Evolutionary conservation across 441 rosid genomes (phyloP), one percentile per base, ranked within the genome.

Genomic region (Hypseocharis bilobata): DNA sequence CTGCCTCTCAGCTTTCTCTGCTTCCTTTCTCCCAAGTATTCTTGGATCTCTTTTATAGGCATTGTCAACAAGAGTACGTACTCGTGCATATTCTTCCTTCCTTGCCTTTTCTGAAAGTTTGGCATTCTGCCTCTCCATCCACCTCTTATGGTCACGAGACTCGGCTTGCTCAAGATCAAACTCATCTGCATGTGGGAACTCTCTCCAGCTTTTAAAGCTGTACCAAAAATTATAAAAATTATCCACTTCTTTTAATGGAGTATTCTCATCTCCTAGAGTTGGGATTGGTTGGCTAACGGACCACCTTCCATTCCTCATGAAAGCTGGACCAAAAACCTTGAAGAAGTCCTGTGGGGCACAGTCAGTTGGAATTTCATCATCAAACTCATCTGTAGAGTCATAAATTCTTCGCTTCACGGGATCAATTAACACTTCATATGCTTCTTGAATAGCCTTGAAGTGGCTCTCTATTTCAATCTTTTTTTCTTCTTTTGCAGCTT

Each of bases 101-200:
- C 97, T 84, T 36, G 93, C 96, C 80, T 86, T 91, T 56, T 80
- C 98, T 2, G 96, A 62, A n/a, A 83, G 82, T 68, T 85, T 91
- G 3, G 89, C 85, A 77, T 93, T 93, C 82, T 93, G 97, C 84
- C 95, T 87, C 83, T 91, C 98, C 96, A 93, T 90, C 97, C 98
- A 93, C 81, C 98, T 91, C 78, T 78, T 87, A 58, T 93, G 97
- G 62, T 93, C 97, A 68, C 98, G 97, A 62, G 95, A 85, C 73
- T 93, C 97, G 0, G 97, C 95, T 75, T 91, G 85, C 71, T 93
- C 98, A 54, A 93, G 79, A 78, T 93, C 97, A 80, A 83, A 92
- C 83, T 93, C 98, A 70, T 90, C 97, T 14, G 86, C 84, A 79
- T 91, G 96, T n/a, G 98, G 97, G 76, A 88, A 93, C 73, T 90